Percentiles rank a stretch among this genome's conserved stretches.
Evolutionary conservation across 2,329 filamentous ascomycete genomes (phyloP).

Genomic region (Triangularia setosa): DNA sequence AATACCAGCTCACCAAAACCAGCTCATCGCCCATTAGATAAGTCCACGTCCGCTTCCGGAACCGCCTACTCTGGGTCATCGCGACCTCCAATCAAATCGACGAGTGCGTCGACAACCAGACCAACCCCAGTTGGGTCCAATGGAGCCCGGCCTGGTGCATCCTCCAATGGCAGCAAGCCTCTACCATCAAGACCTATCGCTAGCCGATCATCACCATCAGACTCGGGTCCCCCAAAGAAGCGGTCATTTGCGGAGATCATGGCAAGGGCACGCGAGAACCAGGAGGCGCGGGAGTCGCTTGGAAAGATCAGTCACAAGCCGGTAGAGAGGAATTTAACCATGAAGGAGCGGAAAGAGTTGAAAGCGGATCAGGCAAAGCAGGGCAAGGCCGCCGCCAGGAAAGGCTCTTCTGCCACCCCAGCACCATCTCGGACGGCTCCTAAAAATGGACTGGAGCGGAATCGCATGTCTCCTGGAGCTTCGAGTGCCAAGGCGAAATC

Average conservation of each 20-base stretch:
- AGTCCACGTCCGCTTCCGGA: constrained; percentile 7
- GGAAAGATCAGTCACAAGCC: constrained; percentile 74
- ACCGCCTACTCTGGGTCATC: constrained; percentile 17
- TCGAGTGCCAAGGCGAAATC: constrained; percentile 6
- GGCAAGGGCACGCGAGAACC: constrained; percentile 64
- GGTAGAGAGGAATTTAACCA: constrained; percentile 59
- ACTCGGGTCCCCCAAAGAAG: constrained; percentile 47
- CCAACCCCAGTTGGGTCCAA: not conserved
- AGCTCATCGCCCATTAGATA: constrained; percentile 26
- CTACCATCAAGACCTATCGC: not conserved
- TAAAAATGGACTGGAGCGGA: constrained; percentile 21
- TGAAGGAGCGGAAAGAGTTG: constrained; percentile 47
- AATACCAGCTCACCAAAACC: constrained; percentile 26
- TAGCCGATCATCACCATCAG: constrained; percentile 2
- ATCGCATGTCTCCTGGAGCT: constrained; percentile 1
- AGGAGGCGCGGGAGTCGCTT: constrained; percentile 56
- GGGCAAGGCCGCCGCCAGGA: constrained; percentile 19
- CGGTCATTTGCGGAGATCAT: constrained; percentile 72
- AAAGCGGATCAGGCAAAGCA: constrained; percentile 40
- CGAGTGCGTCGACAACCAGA: constrained; percentile 1
- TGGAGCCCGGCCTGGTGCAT: not conserved
- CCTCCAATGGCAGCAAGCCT: constrained; percentile 6
- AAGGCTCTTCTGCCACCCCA: constrained; percentile 7
- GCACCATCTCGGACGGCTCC: constrained; percentile 18
- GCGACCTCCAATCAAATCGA: constrained; percentile 13